Conservation (phyloP, 768 basidiomycete species). For the Tricholoma flavovirens region DNA sequence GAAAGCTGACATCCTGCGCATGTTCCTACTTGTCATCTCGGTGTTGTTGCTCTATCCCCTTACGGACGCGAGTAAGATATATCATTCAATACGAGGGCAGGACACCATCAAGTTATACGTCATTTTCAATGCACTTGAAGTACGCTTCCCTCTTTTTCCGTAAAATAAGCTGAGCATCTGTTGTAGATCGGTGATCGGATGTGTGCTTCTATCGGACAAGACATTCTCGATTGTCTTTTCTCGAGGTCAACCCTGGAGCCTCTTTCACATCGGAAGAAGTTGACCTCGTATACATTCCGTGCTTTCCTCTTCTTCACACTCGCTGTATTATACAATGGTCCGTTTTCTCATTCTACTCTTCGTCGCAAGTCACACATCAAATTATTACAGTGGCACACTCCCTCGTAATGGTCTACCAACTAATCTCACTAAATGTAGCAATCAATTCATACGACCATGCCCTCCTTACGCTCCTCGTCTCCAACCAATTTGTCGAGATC, state of each 20-base stretch:
- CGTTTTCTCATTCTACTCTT: slow-evolving; percentile 18
- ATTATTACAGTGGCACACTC: slow-evolving; percentile 67
- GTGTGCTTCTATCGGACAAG: slow-evolving; percentile 95
- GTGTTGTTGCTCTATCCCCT: slow-evolving; percentile 71
- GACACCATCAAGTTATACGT: slow-evolving; percentile 99
- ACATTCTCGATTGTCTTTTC: slow-evolving; percentile 93
- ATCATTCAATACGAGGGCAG: slow-evolving; percentile 95
- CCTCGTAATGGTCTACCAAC: slow-evolving; percentile 93
- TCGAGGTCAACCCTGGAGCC: slow-evolving; percentile 84
- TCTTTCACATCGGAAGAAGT: slow-evolving; percentile 54
- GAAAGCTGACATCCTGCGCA: slow-evolving; percentile 88
- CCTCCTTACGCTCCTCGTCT: slow-evolving; percentile 86
- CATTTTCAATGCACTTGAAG: slow-evolving; percentile 97
- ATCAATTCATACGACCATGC: slow-evolving; percentile 98
- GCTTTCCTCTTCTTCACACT: slow-evolving; percentile 82
- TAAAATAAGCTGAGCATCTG: slow-evolving; percentile 2
- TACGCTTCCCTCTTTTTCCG: slow-evolving; percentile 28
- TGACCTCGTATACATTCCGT: slow-evolving; percentile 62
- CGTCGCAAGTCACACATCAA: neutral
- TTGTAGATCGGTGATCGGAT: slow-evolving; percentile 87
- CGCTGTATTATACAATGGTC: slow-evolving; percentile 79
- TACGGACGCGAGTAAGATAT: slow-evolving; percentile 96
- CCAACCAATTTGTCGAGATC: slow-evolving; percentile 99
- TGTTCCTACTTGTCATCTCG: slow-evolving; percentile 68
- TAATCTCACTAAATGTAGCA: slow-evolving; percentile 92